A percentile compares a stretch with the other conserved stretches of the same genome.
phyloP scores from a whole-genome alignment of 441 rosid genomes.

The Theobroma grandiflorum region DNA sequence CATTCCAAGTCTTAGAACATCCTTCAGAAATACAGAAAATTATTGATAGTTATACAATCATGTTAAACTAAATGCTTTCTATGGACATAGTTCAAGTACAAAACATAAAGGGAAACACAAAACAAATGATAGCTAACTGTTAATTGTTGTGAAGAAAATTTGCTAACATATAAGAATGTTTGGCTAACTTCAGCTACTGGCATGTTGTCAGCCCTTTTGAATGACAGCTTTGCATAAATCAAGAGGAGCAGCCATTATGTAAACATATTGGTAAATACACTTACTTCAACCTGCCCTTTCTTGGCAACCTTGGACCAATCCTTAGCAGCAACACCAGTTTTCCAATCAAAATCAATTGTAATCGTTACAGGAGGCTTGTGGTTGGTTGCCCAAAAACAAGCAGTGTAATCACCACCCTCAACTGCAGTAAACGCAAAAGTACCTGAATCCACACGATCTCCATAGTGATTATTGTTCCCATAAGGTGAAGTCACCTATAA shows the following conservation, averaged over 20 bases:
- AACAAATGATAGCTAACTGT: neutral
- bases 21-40: neutral
- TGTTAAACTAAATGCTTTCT: neutral
- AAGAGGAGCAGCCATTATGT: neutral
- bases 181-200: neutral
- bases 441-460: slow-evolving; percentile 65
- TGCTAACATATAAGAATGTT: neutral
- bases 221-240: neutral
- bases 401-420: slow-evolving; percentile 64
- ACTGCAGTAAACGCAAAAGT: slow-evolving; percentile 75
- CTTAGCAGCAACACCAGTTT: slow-evolving; percentile 73
- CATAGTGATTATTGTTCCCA: slow-evolving; percentile 63
- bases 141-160: neutral
- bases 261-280: slow-evolving; percentile 10
- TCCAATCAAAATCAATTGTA: slow-evolving; percentile 83
- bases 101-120: neutral
- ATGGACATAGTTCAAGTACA: neutral
- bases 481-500: slow-evolving; percentile 70
- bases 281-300: slow-evolving; percentile 76
- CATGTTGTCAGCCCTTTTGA: neutral
- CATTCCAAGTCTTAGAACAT: neutral
- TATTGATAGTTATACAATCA: neutral
- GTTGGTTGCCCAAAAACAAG: slow-evolving; percentile 67
- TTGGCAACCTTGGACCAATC: slow-evolving; percentile 83
- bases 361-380: slow-evolving; percentile 44